Conservation (phyloP, 495 filamentous ascomycete species). For the Lophiotrema nucula region DNA sequence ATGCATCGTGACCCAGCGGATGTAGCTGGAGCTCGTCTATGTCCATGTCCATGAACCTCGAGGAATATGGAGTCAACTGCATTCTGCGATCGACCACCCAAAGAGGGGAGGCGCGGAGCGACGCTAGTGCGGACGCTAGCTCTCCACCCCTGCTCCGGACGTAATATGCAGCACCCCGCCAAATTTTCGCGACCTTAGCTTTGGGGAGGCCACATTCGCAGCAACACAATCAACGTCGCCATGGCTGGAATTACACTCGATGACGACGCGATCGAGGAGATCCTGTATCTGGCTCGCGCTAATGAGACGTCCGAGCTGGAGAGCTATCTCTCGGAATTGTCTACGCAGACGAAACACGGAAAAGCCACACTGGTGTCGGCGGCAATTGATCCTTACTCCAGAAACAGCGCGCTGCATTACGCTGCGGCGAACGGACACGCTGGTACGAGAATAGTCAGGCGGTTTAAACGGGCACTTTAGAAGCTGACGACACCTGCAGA, state of each 20-base stretch:
- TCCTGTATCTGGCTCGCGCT: constrained; percentile 77
- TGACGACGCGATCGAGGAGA: constrained; percentile 80
- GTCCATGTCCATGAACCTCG: background rate
- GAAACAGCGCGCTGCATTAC: constrained; percentile 79
- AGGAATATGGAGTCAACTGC: background rate
- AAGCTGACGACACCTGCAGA: background rate
- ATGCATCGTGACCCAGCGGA: background rate
- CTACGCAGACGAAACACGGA: constrained; percentile 52
- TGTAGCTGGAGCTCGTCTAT: background rate
- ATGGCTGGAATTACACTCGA: constrained; percentile 46
- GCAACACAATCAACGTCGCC: background rate
- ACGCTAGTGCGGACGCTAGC: background rate
- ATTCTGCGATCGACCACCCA: background rate
- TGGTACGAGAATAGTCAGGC: too few species aligned
- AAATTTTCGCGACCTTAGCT: background rate
- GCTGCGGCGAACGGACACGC: constrained; percentile 83
- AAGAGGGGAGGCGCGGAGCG: background rate
- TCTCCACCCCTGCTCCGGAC: background rate
- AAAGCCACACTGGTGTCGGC: constrained; percentile 59
- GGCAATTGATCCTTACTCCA: constrained; percentile 66
- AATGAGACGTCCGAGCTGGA: constrained; percentile 71
- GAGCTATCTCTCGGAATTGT: constrained; percentile 57
- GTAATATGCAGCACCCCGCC: background rate
- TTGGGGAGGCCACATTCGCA: background rate
- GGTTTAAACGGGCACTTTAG: too few species aligned